Evolutionary conservation across 495 filamentous ascomycete species (phyloP).

Genomic region (Penicillium egyptiacum): DNA sequence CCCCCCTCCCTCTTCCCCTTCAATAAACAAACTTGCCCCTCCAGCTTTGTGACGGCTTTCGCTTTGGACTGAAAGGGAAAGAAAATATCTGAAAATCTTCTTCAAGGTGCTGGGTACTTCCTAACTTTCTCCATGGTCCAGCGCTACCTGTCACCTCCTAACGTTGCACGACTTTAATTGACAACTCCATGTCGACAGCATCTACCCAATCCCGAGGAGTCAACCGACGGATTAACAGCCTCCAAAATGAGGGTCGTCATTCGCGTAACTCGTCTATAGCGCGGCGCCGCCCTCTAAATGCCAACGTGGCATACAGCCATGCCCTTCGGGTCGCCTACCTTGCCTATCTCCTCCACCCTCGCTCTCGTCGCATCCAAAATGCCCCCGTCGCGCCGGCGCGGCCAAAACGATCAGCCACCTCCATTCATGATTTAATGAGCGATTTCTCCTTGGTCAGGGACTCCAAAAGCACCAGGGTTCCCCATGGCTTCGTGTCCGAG

Average conservation of each 20-base stretch:
- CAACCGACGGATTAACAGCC: constrained; percentile 56
- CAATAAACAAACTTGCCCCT: constrained; percentile 23
- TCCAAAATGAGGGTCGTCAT: constrained; percentile 54
- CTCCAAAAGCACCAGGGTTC: constrained; percentile 76
- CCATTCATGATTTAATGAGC: constrained; percentile 67
- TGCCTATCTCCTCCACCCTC: constrained; percentile 87
- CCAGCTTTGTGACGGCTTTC: constrained; percentile 12
- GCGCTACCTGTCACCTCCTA: constrained; percentile 29
- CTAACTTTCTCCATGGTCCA: constrained; percentile 39
- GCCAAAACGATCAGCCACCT: constrained; percentile 66
- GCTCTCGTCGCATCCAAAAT: constrained; percentile 82
- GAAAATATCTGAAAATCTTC: constrained; percentile 3
- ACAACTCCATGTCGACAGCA: constrained; percentile 53
- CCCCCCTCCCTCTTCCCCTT: constrained; percentile 18
- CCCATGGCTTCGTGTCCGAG: constrained; percentile 70
- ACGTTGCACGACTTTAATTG: constrained; percentile 26
- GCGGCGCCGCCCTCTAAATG: constrained; percentile 50
- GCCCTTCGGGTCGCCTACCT: constrained; percentile 91
- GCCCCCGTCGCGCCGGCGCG: constrained; percentile 61
- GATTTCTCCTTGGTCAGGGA: constrained; percentile 74
- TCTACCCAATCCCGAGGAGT: constrained; percentile 54
- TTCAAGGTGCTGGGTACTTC: constrained; percentile 29
- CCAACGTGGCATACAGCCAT: constrained; percentile 81
- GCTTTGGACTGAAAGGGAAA: constrained; percentile 1
- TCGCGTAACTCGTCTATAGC: constrained; percentile 53